Evolutionary conservation across 2,329 filamentous ascomycete genomes (phyloP), one percentile per base, ranked within the genome.

Genomic region (Elsinoe australis): DNA sequence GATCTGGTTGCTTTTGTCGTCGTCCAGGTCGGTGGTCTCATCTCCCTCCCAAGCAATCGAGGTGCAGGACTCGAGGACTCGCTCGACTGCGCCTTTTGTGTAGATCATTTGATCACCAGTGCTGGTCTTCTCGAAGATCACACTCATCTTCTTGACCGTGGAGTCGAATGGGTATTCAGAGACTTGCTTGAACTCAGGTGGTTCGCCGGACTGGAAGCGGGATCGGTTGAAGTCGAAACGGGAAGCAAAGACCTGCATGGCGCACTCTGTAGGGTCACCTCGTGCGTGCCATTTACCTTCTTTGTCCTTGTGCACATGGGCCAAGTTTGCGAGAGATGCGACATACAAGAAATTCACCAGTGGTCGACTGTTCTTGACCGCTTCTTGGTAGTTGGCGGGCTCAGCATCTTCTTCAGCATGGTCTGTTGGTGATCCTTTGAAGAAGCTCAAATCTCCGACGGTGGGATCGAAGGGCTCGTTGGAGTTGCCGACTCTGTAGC

Each of bases 131-230:
- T 71, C 58, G 61, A 82, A 83, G 47, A 85, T 79, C 29, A 85
- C 81, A 0, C 81, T 83, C 83, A 87, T 87, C 57, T 81, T 83
- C 69, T 87, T 87, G 53, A 86, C 75, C 50, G 78, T 78, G 0
- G 82, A 85, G 58, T 87, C 83, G 53, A 87, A 87, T 0, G 82
- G 83, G 51, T 83, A 85, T 56, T 87, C 83, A 1, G 79, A 77
- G 18, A 80, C 65, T 54, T 82, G 71, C 15, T 66, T 68, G 78
- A 78, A 82, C 21, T 68, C 57, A 0, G 74, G 67, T 3, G 65
- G 65, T 1, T 75, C 67, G 2, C 72, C 75, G 9, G 68, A 66
- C 0, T 71, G 73, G 54, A 76, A 72, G 6, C 67, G 66, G 12
- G 72, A 67, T 6, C 76, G 71, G 52, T 80, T 79, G 71, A 78